Percentiles rank a stretch among this genome's conserved stretches.
Conservation (phyloP, 371 early-diverging fungal genomes). For the Thermomucor indicae-seudaticae region DNA sequence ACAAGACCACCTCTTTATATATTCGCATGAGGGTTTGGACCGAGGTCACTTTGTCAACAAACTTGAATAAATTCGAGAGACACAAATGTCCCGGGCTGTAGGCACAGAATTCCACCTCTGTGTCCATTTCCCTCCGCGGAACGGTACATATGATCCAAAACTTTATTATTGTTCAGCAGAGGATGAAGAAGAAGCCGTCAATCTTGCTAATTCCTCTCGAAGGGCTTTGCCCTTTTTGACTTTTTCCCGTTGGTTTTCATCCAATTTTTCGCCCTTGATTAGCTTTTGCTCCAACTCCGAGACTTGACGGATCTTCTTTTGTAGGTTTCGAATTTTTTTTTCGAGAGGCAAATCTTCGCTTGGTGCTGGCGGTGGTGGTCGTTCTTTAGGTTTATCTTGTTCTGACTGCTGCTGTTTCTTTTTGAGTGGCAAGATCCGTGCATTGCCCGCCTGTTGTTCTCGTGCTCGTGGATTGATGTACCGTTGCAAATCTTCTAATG, state of each 20-base stretch:
- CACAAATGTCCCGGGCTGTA: no score
- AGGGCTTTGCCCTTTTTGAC: slow-evolving; percentile 27
- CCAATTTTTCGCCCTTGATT: slow-evolving; percentile 76
- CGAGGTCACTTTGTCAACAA: no score
- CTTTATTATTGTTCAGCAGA: no score
- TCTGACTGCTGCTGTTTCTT: slow-evolving; percentile 19
- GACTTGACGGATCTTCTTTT: slow-evolving; percentile 90
- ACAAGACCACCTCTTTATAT: no score
- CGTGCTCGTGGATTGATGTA: slow-evolving; percentile 52
- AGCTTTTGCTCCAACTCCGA: slow-evolving; percentile 75
- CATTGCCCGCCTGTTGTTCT: slow-evolving; percentile 16
- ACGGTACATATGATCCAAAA: no score
- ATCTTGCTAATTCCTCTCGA: slow-evolving; percentile 18
- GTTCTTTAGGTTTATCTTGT: slow-evolving; percentile 14
- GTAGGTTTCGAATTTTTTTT: slow-evolving; percentile 68
- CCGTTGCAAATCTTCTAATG: slow-evolving; percentile 58
- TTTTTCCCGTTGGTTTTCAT: slow-evolving; percentile 40
- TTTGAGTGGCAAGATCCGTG: slow-evolving; percentile 8
- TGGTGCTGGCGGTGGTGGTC: slow-evolving; percentile 1
- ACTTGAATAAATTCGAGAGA: no score
- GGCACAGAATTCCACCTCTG: no score
- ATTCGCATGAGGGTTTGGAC: no score
- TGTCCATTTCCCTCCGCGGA: no score
- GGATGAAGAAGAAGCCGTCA: slow-evolving; percentile 3
- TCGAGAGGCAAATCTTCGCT: slow-evolving; percentile 10